phyloP scores from a whole-genome alignment of 1,284 basidiomycete species.

The Heterobasidion occidentale region DNA sequence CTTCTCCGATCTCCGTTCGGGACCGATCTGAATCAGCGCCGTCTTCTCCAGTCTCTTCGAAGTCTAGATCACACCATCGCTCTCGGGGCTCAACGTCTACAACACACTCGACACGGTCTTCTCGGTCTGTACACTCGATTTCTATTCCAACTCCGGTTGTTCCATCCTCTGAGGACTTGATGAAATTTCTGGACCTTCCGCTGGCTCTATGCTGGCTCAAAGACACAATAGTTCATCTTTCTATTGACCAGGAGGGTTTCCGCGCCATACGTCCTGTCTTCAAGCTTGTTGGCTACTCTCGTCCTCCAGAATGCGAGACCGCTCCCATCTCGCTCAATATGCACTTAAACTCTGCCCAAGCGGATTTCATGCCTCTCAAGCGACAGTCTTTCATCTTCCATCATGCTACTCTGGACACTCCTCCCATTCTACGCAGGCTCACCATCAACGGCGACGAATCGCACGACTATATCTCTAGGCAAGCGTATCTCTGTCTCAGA shows the following conservation, averaged over 20 bases:
- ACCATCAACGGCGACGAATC: constrained; percentile 56
- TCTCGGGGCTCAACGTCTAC: constrained; percentile 6
- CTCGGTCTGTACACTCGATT: neutral
- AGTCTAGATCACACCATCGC: neutral
- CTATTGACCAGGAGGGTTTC: constrained; percentile 78
- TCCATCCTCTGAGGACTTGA: constrained; percentile 1
- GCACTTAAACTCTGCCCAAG: constrained; percentile 30
- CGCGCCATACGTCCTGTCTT: constrained; percentile 52
- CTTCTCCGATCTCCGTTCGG: neutral
- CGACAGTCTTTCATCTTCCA: constrained; percentile 61
- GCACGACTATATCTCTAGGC: constrained; percentile 64
- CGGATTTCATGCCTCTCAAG: constrained; percentile 55
- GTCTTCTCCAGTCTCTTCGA: neutral
- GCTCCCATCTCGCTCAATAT: constrained; percentile 22
- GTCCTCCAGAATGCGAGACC: constrained; percentile 9
- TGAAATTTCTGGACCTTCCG: constrained; percentile 22
- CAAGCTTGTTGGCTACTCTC: constrained; percentile 43
- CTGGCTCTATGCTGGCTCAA: constrained; percentile 42
- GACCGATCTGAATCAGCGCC: neutral
- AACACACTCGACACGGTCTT: neutral
- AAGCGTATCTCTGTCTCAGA: constrained; percentile 60
- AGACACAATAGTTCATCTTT: constrained; percentile 47
- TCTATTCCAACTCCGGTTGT: neutral
- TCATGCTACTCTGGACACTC: constrained; percentile 58
- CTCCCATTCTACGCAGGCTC: constrained; percentile 60